Evolutionary conservation across 768 basidiomycete species (phyloP).

Genomic region (Mycena sanguinolenta): DNA sequence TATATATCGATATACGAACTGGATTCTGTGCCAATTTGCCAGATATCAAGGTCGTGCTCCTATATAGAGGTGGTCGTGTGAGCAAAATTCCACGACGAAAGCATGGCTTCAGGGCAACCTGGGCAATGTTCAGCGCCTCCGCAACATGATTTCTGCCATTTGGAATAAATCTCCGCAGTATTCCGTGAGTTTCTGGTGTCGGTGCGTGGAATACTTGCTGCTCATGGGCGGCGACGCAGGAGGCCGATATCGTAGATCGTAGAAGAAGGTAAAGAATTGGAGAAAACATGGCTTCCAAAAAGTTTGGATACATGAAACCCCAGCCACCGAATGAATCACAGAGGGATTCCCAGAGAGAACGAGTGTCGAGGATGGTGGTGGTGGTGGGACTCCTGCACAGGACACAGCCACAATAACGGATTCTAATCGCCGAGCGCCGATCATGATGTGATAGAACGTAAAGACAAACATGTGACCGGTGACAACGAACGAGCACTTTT

Average conservation of each 20-base stretch:
- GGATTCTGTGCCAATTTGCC: constrained; percentile 54
- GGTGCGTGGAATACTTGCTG: constrained; percentile 22
- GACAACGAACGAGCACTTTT: too few relatives aligned
- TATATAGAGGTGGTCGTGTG: constrained; percentile 41
- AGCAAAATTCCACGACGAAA: constrained; percentile 7
- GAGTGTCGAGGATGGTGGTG: too few relatives aligned
- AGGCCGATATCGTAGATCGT: not conserved
- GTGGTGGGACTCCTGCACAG: too few relatives aligned
- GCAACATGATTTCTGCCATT: not conserved
- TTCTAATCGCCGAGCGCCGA: too few relatives aligned
- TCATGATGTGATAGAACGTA: too few relatives aligned
- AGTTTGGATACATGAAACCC: too few relatives aligned
- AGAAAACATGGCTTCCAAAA: not conserved
- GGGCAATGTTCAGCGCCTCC: constrained; percentile 13
- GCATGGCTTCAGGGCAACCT: not conserved
- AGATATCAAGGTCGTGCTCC: constrained; percentile 64
- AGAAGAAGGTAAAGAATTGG: not conserved
- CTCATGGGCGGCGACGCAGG: not conserved
- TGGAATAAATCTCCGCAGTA: constrained; percentile 16
- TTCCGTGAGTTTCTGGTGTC: not conserved
- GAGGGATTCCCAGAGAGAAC: too few relatives aligned
- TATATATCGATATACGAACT: constrained; percentile 65
- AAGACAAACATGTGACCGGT: too few relatives aligned
- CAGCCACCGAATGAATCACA: too few relatives aligned
- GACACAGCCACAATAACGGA: too few relatives aligned